Conservation (phyloP, 2,329 filamentous ascomycete species). For the Diaporthe helianthi region DNA sequence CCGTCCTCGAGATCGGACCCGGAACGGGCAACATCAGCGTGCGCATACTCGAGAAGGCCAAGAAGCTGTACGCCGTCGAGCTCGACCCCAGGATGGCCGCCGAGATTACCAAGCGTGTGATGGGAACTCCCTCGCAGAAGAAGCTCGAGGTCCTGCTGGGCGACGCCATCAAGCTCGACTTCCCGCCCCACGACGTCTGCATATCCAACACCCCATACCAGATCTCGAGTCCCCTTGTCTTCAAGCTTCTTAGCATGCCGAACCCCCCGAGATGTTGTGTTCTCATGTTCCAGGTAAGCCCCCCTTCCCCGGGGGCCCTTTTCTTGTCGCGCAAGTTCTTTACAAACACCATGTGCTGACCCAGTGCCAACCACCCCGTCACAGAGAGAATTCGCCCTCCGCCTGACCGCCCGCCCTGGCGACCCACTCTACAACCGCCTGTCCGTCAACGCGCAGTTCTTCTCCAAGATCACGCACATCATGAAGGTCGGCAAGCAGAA, state of each 20-base stretch:
- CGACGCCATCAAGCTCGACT: constrained; percentile 88
- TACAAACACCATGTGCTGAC: constrained; percentile 64
- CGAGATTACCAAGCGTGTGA: constrained; percentile 79
- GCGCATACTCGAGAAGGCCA: constrained; percentile 85
- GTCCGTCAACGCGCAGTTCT: constrained; percentile 93
- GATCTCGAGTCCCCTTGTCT: constrained; percentile 78
- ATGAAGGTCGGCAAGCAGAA: constrained; percentile 97
- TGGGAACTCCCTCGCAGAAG: constrained; percentile 84
- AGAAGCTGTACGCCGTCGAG: constrained; percentile 83
- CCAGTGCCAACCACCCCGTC: constrained; percentile 61
- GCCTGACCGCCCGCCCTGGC: constrained; percentile 85
- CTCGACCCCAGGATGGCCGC: constrained; percentile 70
- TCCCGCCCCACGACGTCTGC: constrained; percentile 76
- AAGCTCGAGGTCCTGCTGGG: constrained; percentile 88
- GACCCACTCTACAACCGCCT: constrained; percentile 91
- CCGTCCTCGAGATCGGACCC: constrained; percentile 90
- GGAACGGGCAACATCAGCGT: constrained; percentile 89
- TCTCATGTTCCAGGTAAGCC: constrained; percentile 82
- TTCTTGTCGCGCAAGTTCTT: too few relatives aligned
- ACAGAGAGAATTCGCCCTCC: constrained; percentile 91
- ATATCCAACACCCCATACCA: constrained; percentile 80
- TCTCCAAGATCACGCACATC: constrained; percentile 68
- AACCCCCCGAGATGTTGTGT: constrained; percentile 84
- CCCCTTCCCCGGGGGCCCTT: too few relatives aligned
- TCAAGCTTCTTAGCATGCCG: constrained; percentile 82